These are phyloP conservation scores for Xylariaceae sp. DNA, from an alignment of 2,329 filamentous ascomycete genomes.

Conservation along the genomic window DNA sequence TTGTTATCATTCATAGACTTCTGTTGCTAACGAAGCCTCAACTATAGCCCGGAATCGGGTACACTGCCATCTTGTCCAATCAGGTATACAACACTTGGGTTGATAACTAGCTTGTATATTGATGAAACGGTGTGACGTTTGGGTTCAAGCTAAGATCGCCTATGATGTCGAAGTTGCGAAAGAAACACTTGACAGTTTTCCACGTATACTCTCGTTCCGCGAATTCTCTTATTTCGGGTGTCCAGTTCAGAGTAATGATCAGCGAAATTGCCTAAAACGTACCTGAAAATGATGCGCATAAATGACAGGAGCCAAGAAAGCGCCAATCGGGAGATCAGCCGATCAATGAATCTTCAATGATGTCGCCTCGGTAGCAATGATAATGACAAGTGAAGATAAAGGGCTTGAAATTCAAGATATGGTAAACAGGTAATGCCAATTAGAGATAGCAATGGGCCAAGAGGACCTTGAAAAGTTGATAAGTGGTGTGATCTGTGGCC, in stretches of 20 bases:
- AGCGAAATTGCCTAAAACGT: not conserved
- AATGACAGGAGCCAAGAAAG: constrained; percentile 14
- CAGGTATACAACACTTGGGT: constrained; percentile 1
- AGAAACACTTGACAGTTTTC: constrained; percentile 3
- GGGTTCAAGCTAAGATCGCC: constrained; percentile 15
- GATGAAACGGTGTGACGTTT: constrained; percentile 35
- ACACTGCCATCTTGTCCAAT: not conserved
- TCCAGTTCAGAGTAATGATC: not conserved
- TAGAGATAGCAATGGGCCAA: not conserved
- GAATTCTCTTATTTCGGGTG: constrained; percentile 1
- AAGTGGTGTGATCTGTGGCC: not conserved
- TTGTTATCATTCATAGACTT: not conserved
- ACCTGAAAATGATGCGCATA: constrained; percentile 11
- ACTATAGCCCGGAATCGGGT: too few species aligned
- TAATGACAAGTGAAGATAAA: too few species aligned
- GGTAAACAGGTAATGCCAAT: not conserved
- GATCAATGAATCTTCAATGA: too few species aligned
- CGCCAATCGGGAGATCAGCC: not conserved
- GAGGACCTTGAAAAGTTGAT: not conserved
- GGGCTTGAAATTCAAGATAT: too few species aligned
- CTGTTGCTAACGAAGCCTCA: too few species aligned
- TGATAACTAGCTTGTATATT: constrained; percentile 23
- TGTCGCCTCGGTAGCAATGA: too few species aligned
- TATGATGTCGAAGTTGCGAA: constrained; percentile 27
- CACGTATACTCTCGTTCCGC: not conserved